These are phyloP conservation scores for Fusarium sp. DNA, from an alignment of 2,329 filamentous ascomycete species.

Conservation along the genomic window DNA sequence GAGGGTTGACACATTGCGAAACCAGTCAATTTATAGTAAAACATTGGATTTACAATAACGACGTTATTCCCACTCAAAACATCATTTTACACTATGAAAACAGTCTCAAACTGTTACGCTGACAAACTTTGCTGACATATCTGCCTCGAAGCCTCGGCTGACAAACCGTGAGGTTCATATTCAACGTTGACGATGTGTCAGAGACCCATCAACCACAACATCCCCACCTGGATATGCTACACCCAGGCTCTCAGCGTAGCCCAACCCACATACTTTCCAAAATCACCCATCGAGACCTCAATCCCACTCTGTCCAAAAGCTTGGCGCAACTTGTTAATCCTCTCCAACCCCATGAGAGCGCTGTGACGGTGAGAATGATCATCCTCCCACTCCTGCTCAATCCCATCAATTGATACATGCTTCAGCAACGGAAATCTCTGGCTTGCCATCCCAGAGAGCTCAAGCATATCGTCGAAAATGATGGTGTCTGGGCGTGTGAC, in stretches of 20 bases:
- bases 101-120: background rate
- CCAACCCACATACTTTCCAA: background rate
- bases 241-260: background rate
- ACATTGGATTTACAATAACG: background rate
- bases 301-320: background rate
- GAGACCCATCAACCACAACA: background rate
- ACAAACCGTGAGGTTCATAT: background rate
- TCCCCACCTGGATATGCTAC: background rate
- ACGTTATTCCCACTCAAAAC: background rate
- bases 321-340: too few species aligned
- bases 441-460: background rate
- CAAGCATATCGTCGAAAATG: background rate
- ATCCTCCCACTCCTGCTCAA: background rate
- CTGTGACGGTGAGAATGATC: too few species aligned
- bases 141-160: background rate
- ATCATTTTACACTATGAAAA: background rate
- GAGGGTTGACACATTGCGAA: background rate
- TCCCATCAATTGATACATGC: background rate
- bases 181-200: background rate
- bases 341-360: background rate
- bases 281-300: background rate
- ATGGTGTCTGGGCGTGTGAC: rapidly evolving
- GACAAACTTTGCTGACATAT: background rate
- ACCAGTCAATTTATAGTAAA: background rate
- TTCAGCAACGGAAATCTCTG: background rate